phyloP scores from a whole-genome alignment of 805 yeast genomes.

The Candida schatavii region DNA sequence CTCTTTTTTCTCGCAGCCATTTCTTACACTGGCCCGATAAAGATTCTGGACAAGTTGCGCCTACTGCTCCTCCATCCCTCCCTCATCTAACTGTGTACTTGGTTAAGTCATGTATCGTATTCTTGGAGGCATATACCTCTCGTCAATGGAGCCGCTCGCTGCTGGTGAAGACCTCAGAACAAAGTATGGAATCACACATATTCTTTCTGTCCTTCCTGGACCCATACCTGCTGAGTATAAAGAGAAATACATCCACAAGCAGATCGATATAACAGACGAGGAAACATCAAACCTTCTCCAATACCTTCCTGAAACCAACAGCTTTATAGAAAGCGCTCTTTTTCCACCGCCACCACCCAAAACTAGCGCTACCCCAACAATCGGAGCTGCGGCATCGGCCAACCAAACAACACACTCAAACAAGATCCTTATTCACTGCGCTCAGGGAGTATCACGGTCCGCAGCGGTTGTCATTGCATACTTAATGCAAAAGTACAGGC shows the following conservation, averaged over 20 bases:
- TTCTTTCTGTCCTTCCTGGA: slow-evolving; percentile 69
- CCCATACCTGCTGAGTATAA: slow-evolving; percentile 52
- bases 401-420: not conserved
- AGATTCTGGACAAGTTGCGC: not conserved
- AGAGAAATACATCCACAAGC: slow-evolving; percentile 48
- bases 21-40: not conserved
- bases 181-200: slow-evolving; percentile 60
- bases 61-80: not conserved
- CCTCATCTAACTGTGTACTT: not conserved
- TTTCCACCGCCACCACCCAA: slow-evolving; percentile 27
- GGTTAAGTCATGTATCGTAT: slow-evolving; percentile 51
- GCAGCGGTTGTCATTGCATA: slow-evolving; percentile 46
- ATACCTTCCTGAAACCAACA: slow-evolving; percentile 57
- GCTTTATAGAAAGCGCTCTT: slow-evolving; percentile 65
- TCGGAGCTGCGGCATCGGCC: not conserved
- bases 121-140: slow-evolving; percentile 77
- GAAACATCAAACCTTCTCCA: slow-evolving; percentile 63
- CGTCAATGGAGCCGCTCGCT: slow-evolving; percentile 66
- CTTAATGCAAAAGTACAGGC: slow-evolving; percentile 51
- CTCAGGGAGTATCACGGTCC: slow-evolving; percentile 52
- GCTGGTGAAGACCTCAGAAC: slow-evolving; percentile 49
- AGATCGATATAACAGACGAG: slow-evolving; percentile 72
- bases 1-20: not conserved
- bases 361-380: slow-evolving; percentile 14
- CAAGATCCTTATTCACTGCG: slow-evolving; percentile 46